Percentiles rank a stretch among this genome's conserved stretches.
These are phyloP conservation scores for Microbotryum lychnidis-dioicae DNA, from an alignment of 1,284 basidiomycete species.

Conservation along the genomic window DNA sequence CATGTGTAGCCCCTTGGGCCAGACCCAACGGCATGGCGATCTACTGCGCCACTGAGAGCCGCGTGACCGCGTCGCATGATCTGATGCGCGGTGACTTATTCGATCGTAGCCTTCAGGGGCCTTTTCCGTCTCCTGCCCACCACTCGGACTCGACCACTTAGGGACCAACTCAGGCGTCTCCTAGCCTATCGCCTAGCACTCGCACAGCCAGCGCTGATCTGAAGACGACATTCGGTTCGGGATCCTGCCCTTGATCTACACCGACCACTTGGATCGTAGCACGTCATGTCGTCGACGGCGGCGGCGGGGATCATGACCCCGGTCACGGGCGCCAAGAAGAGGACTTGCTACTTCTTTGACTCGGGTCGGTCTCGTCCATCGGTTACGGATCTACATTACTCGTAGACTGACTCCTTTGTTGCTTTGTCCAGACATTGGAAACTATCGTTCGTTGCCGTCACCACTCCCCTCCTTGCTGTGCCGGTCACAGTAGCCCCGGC, in stretches of 20 bases:
- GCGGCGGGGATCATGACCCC: conserved; percentile 24
- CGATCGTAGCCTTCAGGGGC: too few relatives aligned
- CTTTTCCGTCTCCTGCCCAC: too few relatives aligned
- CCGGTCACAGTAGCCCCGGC: too few relatives aligned
- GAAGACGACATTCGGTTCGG: not conserved
- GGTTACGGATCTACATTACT: not conserved
- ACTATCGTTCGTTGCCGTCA: conserved; percentile 27
- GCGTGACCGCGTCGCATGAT: too few relatives aligned
- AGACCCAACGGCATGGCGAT: too few relatives aligned
- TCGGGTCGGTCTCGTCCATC: conserved; percentile 61
- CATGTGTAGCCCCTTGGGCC: too few relatives aligned
- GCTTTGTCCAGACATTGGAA: conserved; percentile 30
- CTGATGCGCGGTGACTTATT: too few relatives aligned
- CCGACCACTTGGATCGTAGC: conserved; percentile 2
- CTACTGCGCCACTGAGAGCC: too few relatives aligned
- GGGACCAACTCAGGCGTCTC: not conserved
- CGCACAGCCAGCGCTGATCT: not conserved
- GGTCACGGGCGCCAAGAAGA: conserved; percentile 29
- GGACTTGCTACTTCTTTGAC: conserved; percentile 52
- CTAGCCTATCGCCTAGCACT: not conserved
- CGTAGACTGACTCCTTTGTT: not conserved
- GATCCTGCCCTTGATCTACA: not conserved
- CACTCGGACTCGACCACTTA: too few relatives aligned
- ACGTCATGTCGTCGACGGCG: too few relatives aligned
- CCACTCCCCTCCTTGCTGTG: not conserved